phyloP scores from a whole-genome alignment of 1,139 yeast genomes.

The Saccharomyces uvarum region DNA sequence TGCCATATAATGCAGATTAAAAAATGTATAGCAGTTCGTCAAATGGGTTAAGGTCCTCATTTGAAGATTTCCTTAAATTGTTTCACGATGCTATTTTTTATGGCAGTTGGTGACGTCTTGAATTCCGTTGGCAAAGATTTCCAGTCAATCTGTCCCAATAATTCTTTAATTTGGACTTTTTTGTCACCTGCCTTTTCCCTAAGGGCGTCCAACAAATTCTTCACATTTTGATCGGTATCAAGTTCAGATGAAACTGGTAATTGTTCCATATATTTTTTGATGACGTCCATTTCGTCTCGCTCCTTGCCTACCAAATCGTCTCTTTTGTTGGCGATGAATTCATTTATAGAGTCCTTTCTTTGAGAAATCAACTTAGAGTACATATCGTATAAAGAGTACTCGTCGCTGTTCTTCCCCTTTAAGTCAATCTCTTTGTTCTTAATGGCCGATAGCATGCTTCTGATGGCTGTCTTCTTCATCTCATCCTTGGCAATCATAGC shows the following conservation, averaged over 20 bases:
- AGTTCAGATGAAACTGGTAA: slow-evolving; percentile 47
- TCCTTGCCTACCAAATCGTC: slow-evolving; percentile 54
- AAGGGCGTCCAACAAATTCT: slow-evolving; percentile 33
- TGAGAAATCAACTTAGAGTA: slow-evolving; percentile 46
- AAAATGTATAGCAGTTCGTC: neutral
- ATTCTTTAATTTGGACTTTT: slow-evolving; percentile 33
- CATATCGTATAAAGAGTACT: slow-evolving; percentile 42
- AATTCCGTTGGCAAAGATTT: slow-evolving; percentile 43
- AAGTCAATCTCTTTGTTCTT: slow-evolving; percentile 54
- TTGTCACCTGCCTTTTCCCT: slow-evolving; percentile 28
- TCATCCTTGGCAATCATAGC: slow-evolving; percentile 43
- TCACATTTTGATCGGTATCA: slow-evolving; percentile 41
- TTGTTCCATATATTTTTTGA: slow-evolving; percentile 37
- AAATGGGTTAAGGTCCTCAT: neutral
- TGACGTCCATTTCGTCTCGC: slow-evolving; percentile 40
- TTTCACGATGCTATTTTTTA: slow-evolving; percentile 28
- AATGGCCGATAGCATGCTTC: slow-evolving; percentile 48
- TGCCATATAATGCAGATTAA: neutral
- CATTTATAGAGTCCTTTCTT: slow-evolving; percentile 46
- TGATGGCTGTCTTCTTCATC: slow-evolving; percentile 45
- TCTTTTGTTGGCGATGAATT: slow-evolving; percentile 44
- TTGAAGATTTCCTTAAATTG: slow-evolving; percentile 21
- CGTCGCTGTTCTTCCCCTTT: slow-evolving; percentile 40
- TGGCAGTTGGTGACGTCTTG: slow-evolving; percentile 40
- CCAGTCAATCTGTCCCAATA: slow-evolving; percentile 45